Evolutionary conservation across 106 monocot species (phyloP), one percentile per base, ranked within the genome.

Genomic region (Allium sativum): DNA sequence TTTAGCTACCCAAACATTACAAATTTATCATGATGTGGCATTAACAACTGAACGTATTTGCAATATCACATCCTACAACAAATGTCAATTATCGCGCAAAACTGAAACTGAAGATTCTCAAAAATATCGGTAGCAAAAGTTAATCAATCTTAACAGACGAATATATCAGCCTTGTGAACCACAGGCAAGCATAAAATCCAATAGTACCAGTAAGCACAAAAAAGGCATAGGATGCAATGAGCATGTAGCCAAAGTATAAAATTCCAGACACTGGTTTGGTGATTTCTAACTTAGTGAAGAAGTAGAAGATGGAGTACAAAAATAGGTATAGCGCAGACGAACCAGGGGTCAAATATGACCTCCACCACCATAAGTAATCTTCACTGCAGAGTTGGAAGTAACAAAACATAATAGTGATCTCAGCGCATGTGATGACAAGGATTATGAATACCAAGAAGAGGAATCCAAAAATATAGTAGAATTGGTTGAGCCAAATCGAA

Each of bases 351-450:
- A 96, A 56, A 54, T 96, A 96, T 2, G 96, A 72, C 52, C 96
- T 81, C 96, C 96, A 96, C 96, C 96, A 96, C 96, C 96, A 96
- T 41, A 73, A 67, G 51, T 96, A 96, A 70, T 96, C 96, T 68
- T 96, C 96, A 42, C 91, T 85, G 76, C 96, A 96, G 1, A 96
- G 84, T 75, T 96, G 96, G 76, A 96, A 96, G 65, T 96, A 96
- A 77, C 96, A 96, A 12, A 96, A 81, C 21, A 96, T 91, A 13
- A 96, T 82, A 0, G 96, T 81, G 68, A 96, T 96, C 79, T 96
- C 96, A 0, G 91, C 87, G 65, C 91, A 96, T 44, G 96, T 96
- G 58, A 96, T 61, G 0, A 96, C 59, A 2, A 96, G 90, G 44
- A 96, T 96, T 52, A 82, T 17, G 61, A 96, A 91, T 3, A 96